Percentiles rank a stretch among this genome's conserved stretches.
Evolutionary conservation across 2,329 filamentous ascomycete genomes (phyloP).

Genomic region (Epichloe coenophiala): DNA sequence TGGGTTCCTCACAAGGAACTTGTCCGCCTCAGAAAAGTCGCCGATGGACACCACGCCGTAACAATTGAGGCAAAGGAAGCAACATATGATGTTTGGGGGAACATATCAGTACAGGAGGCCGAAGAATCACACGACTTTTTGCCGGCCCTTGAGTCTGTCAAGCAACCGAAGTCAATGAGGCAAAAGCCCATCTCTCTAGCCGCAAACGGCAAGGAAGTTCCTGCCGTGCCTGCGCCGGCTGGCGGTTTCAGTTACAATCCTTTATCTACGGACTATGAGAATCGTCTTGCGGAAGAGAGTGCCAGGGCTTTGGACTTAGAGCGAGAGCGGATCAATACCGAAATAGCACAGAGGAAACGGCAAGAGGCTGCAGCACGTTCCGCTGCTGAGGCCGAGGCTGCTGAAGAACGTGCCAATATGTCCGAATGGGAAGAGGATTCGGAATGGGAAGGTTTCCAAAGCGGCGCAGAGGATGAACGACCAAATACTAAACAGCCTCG

Average conservation of each 20-base stretch:
- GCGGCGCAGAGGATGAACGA: slow-evolving; percentile 57
- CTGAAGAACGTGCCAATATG: slow-evolving; percentile 49
- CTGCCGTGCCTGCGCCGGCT: slow-evolving; percentile 64
- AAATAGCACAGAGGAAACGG: slow-evolving; percentile 52
- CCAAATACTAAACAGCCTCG: slow-evolving; percentile 54
- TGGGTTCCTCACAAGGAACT: slow-evolving; percentile 82
- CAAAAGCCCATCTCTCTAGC: slow-evolving; percentile 68
- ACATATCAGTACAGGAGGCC: slow-evolving; percentile 27
- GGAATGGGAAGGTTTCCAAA: slow-evolving; percentile 83
- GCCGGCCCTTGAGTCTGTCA: slow-evolving; percentile 49
- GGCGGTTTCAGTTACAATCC: slow-evolving; percentile 92
- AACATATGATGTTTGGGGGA: slow-evolving; percentile 68
- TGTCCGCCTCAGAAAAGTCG: slow-evolving; percentile 61
- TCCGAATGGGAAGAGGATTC: slow-evolving; percentile 76
- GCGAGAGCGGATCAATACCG: slow-evolving; percentile 54
- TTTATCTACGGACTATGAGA: slow-evolving; percentile 71
- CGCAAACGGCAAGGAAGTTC: slow-evolving; percentile 67
- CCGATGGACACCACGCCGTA: slow-evolving; percentile 53
- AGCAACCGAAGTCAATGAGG: slow-evolving; percentile 62
- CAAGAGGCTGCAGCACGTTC: slow-evolving; percentile 56
- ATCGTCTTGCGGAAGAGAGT: slow-evolving; percentile 59
- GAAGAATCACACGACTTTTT: slow-evolving; percentile 45
- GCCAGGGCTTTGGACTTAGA: slow-evolving; percentile 70
- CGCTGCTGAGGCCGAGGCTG: slow-evolving; percentile 61
- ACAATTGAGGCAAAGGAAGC: slow-evolving; percentile 45